A percentile compares a stretch with the other conserved stretches of the same genome.
phyloP scores from a whole-genome alignment of 2,329 filamentous ascomycete species.

The Thelonectria discophora region DNA sequence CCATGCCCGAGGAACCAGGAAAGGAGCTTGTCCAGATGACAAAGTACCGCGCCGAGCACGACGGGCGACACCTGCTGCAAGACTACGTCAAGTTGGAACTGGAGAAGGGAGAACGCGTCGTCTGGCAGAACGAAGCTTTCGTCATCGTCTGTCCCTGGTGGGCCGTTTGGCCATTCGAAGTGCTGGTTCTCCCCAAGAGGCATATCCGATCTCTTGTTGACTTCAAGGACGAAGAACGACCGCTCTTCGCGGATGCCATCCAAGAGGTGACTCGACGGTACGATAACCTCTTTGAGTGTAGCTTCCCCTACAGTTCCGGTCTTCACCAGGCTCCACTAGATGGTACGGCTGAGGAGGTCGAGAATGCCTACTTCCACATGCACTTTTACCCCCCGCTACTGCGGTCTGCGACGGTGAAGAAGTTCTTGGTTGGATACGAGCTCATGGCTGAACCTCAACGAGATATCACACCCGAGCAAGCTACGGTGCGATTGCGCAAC shows the following conservation, averaged over 20 bases:
- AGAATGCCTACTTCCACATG: constrained; percentile 91
- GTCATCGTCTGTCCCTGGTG: constrained; percentile 95
- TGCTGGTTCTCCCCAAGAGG: constrained; percentile 84
- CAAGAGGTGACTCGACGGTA: constrained; percentile 90
- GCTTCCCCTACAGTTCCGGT: constrained; percentile 96
- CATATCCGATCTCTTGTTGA: constrained; percentile 89
- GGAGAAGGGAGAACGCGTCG: constrained; percentile 82
- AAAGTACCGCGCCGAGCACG: constrained; percentile 78
- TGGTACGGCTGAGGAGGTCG: constrained; percentile 82
- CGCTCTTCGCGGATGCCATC: constrained; percentile 81
- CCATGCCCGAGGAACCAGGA: constrained; percentile 86
- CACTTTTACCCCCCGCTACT: constrained; percentile 97
- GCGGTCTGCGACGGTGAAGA: constrained; percentile 90
- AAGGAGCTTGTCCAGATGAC: constrained; percentile 81
- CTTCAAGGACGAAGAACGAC: constrained; percentile 74
- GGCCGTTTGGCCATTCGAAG: constrained; percentile 97
- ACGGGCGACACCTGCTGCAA: constrained; percentile 77
- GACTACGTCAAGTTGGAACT: constrained; percentile 89
- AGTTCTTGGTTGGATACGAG: constrained; percentile 97
- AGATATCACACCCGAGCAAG: constrained; percentile 97
- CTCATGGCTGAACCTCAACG: constrained; percentile 97
- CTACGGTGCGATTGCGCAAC: constrained; percentile 76
- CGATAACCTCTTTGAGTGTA: constrained; percentile 96
- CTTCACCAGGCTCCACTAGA: constrained; percentile 93
- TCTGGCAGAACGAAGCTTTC: constrained; percentile 88